Base-by-base conservation (phyloP, 768 basidiomycete genomes). In the Termitomyces eurrhizus region DNA sequence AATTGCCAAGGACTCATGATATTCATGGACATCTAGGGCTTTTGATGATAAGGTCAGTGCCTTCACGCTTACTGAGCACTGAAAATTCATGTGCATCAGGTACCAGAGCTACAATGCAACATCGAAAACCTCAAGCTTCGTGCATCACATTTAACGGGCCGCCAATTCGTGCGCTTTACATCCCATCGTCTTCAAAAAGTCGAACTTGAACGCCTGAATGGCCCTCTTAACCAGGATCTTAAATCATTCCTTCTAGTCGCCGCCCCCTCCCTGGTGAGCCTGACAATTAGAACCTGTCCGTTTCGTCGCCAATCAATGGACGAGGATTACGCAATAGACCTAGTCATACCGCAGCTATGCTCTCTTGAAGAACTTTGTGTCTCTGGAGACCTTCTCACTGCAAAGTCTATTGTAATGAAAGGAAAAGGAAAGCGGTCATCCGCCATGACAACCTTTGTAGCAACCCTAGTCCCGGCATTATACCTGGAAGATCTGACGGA, bases 11-110 rank as follows among this genome's bases (percentile, higher is more conserved):
- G 16, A 32, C 18, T 51, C 11, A 52, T 33, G 18, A 44, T 33
- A 26, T 35, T 36, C 26, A 33, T 33, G 29, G 21, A 42, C 26
- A 16, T 52, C 21, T 32, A 59, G 58, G 14, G 42, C 32, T 52
- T 59, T 52, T n/a, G 58, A 59, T 37, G 41, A 58, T 9, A 51
- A 59, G 33, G 58, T 59, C 37, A 52, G 58, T 52, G 4, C n/a
- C 24, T 45, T 51, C 53, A 44, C 7, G 4, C 16, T 16, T 13
- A 4, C 3, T 18, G 32, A 44, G 46, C 16, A 35, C 7, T 8
- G 3, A 5, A 36, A 14, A 44, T 33, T 33, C 45, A 36, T 14
- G 14, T 18, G 21, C 9, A 26, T 21, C 24, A 59, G 58, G 33
- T 59, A n/a, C 52, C 58, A 36, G 52, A 59, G 8, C 24, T 59